Evolutionary conservation across 805 yeast genomes (phyloP), one percentile per base, ranked within the genome.

Genomic region (Wickerhamomyces canadensis): DNA sequence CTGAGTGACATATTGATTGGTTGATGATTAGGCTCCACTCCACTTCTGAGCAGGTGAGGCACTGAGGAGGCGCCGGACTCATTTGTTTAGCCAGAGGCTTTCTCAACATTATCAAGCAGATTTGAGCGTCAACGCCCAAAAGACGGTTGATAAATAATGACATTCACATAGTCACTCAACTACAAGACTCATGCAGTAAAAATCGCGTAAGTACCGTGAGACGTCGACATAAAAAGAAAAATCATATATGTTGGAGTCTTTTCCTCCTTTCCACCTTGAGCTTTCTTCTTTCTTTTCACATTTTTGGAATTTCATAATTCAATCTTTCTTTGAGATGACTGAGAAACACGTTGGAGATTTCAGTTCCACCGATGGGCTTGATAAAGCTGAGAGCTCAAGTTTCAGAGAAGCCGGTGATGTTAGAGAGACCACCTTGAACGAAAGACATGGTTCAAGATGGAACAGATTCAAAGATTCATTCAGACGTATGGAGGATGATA

Each of bases 381-480:
- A 40, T 22, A 50, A 49, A 36, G 44, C 48, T 14, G 55, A 53
- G 18, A 43, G 45, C 21, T 42, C 54, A 18, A 37, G 47, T 14
- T 37, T 43, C 22, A 48, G 45, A 19, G 46, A 51, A 27, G 27
- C 45, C 29, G 54, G 49, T 6, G 41, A 36, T 5, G 41, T 42
- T 35, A 44, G 45, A 6, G 55, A 50, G 23, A 46, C 50, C 4
- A 38, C 38, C 18, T 10, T 41, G 15, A 34, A 33, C 10, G 14
- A 30, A 11, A 23, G 31, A 5, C 5, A 33, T 11, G 35, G 30
- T 16, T 24, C 48, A 9, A 37, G 18, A 35, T 62, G 64, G 64
- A 41, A 36, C 5, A 46, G 44, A 22, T 56, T 64, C 40, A 51
- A 38, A 16, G 61, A 64, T 38, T 56, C 63, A 9, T 62, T 62